Percentiles rank a stretch among this genome's conserved stretches.
Conservation (phyloP, 495 filamentous ascomycete species). For the Podospora didyma region DNA sequence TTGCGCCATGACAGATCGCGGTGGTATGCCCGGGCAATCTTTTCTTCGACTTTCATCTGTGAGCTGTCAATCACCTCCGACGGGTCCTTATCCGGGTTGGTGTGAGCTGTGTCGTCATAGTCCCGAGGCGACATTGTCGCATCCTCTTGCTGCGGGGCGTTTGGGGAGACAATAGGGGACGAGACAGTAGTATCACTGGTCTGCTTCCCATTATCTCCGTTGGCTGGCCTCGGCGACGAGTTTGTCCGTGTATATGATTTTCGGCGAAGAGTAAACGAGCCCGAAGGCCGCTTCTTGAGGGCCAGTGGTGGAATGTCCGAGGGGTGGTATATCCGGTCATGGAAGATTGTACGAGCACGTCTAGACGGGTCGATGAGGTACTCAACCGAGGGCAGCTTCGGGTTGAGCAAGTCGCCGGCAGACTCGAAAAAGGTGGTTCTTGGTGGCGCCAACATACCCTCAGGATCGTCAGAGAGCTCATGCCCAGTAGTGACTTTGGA, state of each 20-base stretch:
- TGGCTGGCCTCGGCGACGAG: conserved; percentile 7
- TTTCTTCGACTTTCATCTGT: conserved; percentile 88
- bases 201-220: conserved; percentile 5
- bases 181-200: conserved; percentile 13
- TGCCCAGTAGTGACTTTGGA: conserved; percentile 40
- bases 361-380: conserved; percentile 79
- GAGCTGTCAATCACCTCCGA: conserved; percentile 48
- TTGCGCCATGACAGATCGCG: conserved; percentile 88
- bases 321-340: conserved; percentile 92
- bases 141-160: conserved; percentile 19
- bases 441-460: conserved; percentile 64
- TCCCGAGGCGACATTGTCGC: conserved; percentile 21
- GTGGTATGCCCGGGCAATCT: conserved; percentile 95
- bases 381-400: conserved; percentile 73
- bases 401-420: conserved; percentile 85
- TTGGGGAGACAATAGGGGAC: conserved; percentile 4
- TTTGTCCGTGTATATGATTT: conserved; percentile 12
- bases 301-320: conserved; percentile 86
- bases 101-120: conserved; percentile 33
- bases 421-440: conserved; percentile 93
- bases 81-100: conserved; percentile 34
- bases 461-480: conserved; percentile 38
- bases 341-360: conserved; percentile 91
- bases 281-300: conserved; percentile 52
- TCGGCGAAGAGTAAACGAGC: conserved; percentile 32